Evolutionary conservation across 2,329 filamentous ascomycete species (phyloP), one percentile per base, ranked within the genome.

Genomic region (Berkeleyomyces rouxiae): DNA sequence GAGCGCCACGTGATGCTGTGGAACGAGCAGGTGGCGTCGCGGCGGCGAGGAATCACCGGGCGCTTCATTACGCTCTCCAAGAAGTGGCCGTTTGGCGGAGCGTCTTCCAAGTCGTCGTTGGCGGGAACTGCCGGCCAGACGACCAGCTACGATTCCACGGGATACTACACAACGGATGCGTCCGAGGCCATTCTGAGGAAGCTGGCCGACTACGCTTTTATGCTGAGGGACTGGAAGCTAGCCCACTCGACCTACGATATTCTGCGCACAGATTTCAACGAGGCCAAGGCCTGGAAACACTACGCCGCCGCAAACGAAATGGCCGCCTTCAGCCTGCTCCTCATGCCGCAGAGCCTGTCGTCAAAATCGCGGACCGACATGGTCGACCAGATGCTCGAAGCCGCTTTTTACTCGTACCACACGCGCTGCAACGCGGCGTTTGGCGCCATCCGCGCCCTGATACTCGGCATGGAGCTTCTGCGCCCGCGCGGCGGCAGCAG

Each of bases 21-120:
- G 95, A 99, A 99, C 70, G 93, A 99, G 69, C 92, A 97, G 72
- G 88, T 97, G 36, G 91, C 92, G 13, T 96, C 95, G 10, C 82
- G 89, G 64, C 81, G 95, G 63, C 85, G 90, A 69, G 95, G 95
- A 11, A 79, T 99, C 58, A 88, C 88, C 62, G 95, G 95, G 9
- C 84, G 90, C n/a, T 92, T 99, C 72, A 90, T 96, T 79, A 95
- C 87, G 7, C 78, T 99, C 63, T 96, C 91, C 0, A 91, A 93
- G 70, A 86, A 90, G 67, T 97, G 90, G 84, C 82, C 88, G 6
- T 84, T 85, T 0, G 95, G 97, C 69, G 88, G 90, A 40, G 78
- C 81, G 53, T 78, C 79, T 58, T 82, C 82, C 23, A 82, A 86
- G 57, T 79, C 78, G 16, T 79, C 76, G 23, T 42, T 47, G 6